Base-by-base conservation (phyloP, 805 yeast species). In the Ogataea ramenticola region DNA sequence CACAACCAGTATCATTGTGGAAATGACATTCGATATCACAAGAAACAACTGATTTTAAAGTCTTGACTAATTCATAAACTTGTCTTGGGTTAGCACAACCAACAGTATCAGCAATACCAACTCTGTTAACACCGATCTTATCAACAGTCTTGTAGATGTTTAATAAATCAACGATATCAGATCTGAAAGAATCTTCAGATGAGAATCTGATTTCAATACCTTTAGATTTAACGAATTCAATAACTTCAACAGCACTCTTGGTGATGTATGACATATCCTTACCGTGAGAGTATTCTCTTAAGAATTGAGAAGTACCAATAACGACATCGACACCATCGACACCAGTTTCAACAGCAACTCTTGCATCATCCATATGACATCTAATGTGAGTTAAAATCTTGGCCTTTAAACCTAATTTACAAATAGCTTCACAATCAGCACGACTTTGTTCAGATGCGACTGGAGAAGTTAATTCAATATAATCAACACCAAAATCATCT, bases 51-150 rank as follows among this genome's bases (percentile, higher is more conserved):
- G 90, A 80, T 69, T 82, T 87, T 65, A 91, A 79, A 37, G 99
- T 93, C 62, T 95, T 82, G 50, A 91, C 93, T 56, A 91, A 79
- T 71, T 91, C 99, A 67, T 91, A 91, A 47, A 91, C 99, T 70
- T 93, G 98, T 71, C 99, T 82, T 58, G 99, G 99, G 74, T 91
- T 91, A 52, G 99, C 99, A 66, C 98, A 85, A 41, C 99, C 99
- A 46, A 91, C 99, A 32, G 99, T 91, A 66, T 91, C 99, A 54
- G 99, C 99, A 70, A 91, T 91, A 71, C 99, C 99, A 44, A 91
- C 96, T 69, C 99, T 82, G 76, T 93, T 89, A 50, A 91, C 99
- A 59, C 99, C 99, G 56, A 91, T 87, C 72, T 88, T 86, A 73
- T 86, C 95, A 52, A 91, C 99, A 24, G 97, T 89, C 68, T 89